A percentile compares a stretch with the other conserved stretches of the same genome.
Evolutionary conservation across 2,329 filamentous ascomycete species (phyloP).

Genomic region (Colletotrichum trifolii): DNA sequence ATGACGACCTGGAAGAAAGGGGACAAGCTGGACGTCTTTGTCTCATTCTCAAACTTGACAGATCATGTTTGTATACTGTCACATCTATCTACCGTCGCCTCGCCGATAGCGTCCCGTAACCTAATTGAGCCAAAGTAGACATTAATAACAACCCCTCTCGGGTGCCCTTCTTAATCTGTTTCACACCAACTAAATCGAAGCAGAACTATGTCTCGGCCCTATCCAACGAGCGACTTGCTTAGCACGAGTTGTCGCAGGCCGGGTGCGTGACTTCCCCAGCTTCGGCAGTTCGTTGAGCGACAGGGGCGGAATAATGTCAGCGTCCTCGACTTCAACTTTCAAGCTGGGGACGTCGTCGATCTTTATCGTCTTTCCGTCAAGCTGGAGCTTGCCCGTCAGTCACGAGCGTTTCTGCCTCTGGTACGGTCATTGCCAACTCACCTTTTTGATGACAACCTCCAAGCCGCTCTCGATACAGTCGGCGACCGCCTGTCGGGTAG

Average conservation of each 20-base stretch:
- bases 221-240: not conserved
- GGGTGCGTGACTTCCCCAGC: slow-evolving; percentile 37
- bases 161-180: not conserved
- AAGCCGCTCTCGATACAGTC: slow-evolving; percentile 35
- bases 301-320: slow-evolving; percentile 42
- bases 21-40: not conserved
- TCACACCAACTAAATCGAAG: too few relatives aligned
- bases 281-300: slow-evolving; percentile 44
- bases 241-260: slow-evolving; percentile 11
- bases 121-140: too few relatives aligned
- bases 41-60: slow-evolving; percentile 22
- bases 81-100: not conserved
- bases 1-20: not conserved
- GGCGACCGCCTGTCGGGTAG: not conserved
- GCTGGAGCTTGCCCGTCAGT: slow-evolving; percentile 38
- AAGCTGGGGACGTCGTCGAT: slow-evolving; percentile 47
- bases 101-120: too few relatives aligned
- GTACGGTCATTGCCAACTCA: slow-evolving; percentile 34
- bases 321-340: slow-evolving; percentile 49
- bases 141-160: too few relatives aligned
- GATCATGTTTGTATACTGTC: not conserved
- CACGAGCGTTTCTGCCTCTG: not conserved
- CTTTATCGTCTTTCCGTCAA: slow-evolving; percentile 46
- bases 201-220: not conserved
- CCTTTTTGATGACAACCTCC: slow-evolving; percentile 48